A percentile compares a stretch with the other conserved stretches of the same genome.
Conservation (phyloP, 2,329 filamentous ascomycete species). For the Alternaria gaisen region DNA sequence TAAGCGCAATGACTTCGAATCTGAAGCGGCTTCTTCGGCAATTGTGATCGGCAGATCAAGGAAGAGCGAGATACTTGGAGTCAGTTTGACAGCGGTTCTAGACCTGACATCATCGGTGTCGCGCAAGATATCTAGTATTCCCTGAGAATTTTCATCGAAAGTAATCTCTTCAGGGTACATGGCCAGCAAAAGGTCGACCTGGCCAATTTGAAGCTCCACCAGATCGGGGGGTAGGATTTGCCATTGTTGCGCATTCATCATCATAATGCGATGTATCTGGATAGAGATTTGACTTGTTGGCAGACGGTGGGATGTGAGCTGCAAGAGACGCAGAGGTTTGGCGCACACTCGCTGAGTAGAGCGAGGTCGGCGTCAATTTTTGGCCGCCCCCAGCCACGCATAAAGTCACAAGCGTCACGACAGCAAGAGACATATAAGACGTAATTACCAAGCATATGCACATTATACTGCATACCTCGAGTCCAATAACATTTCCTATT, state of each 20-base stretch:
- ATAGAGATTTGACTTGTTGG: neutral
- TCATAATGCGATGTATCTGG: neutral
- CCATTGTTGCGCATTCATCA: constrained; percentile 17
- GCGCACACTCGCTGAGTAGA: neutral
- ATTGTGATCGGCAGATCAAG: constrained; percentile 22
- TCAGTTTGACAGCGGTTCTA: neutral
- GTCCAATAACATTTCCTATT: neutral
- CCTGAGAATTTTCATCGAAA: constrained; percentile 18
- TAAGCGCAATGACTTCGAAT: constrained; percentile 18
- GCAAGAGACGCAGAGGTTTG: neutral
- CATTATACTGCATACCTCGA: neutral
- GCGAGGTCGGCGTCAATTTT: constrained; percentile 17
- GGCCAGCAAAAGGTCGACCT: constrained; percentile 39
- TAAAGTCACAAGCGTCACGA: constrained; percentile 2
- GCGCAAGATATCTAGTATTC: constrained; percentile 24
- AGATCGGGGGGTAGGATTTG: constrained; percentile 32
- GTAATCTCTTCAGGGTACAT: constrained; percentile 39
- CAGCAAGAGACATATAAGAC: neutral
- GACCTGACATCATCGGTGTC: neutral
- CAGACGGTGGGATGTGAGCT: neutral
- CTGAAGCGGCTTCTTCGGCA: constrained; percentile 1
- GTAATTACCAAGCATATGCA: neutral
- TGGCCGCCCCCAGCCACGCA: constrained; percentile 14
- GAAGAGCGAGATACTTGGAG: constrained; percentile 21
- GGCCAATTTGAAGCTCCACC: constrained; percentile 40